phyloP scores from a whole-genome alignment of 1,284 basidiomycete species.

The Fomitopsis pinicola region DNA sequence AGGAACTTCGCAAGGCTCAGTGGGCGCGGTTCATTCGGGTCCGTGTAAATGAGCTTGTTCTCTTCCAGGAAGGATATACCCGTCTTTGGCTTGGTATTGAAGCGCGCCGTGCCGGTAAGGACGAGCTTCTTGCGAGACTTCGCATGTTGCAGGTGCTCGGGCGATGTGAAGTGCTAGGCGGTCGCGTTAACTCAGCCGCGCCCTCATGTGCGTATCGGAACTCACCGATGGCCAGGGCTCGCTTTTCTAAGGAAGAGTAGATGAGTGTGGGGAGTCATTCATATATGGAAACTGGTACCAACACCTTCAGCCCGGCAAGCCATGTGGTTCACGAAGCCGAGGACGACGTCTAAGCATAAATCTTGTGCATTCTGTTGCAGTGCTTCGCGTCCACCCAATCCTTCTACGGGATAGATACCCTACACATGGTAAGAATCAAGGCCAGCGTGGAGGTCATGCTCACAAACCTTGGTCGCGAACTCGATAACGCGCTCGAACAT shows the following conservation, averaged over 20 bases:
- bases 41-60: constrained; percentile 77
- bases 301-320: constrained; percentile 73
- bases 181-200: background rate
- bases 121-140: constrained; percentile 90
- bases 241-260: constrained; percentile 1
- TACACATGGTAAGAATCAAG: constrained; percentile 24
- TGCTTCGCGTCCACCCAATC: constrained; percentile 56
- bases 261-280: background rate
- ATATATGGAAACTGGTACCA: constrained; percentile 26
- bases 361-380: constrained; percentile 81
- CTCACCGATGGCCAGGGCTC: background rate
- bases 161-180: constrained; percentile 46
- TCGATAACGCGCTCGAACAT: constrained; percentile 89
- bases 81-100: constrained; percentile 95
- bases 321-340: constrained; percentile 89
- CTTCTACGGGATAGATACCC: constrained; percentile 74
- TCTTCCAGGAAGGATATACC: constrained; percentile 91
- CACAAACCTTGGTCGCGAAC: constrained; percentile 78
- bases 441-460: background rate
- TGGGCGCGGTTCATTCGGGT: constrained; percentile 50
- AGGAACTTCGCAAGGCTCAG: constrained; percentile 80
- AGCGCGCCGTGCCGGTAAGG: constrained; percentile 80
- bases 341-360: constrained; percentile 84
- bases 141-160: constrained; percentile 59
- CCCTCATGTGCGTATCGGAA: background rate